phyloP scores from a whole-genome alignment of 2,329 filamentous ascomycete genomes.

The Neonectria neomacrospora region DNA sequence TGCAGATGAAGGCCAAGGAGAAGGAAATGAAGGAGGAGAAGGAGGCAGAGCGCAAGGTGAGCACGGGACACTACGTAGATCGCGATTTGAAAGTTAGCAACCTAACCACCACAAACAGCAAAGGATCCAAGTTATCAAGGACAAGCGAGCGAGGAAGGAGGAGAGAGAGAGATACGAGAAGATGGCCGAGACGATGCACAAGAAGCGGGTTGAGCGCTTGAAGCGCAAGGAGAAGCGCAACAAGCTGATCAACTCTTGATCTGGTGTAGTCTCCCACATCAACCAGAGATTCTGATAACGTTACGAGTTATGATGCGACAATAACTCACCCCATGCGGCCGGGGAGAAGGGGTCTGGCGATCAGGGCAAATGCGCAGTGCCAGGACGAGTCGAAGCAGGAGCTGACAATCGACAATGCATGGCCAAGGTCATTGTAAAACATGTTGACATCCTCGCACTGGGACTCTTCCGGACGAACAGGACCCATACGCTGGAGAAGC shows the following conservation, averaged over 20 bases:
- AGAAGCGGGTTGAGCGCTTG: slow-evolving; percentile 90
- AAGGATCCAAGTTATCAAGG: slow-evolving; percentile 82
- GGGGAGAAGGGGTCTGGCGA: slow-evolving; percentile 15
- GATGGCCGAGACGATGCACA: slow-evolving; percentile 98
- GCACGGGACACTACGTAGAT: slow-evolving; percentile 66
- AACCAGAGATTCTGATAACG: slow-evolving; percentile 23
- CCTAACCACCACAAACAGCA: slow-evolving; percentile 60
- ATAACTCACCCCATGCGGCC: slow-evolving; percentile 26
- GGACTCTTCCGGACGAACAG: slow-evolving; percentile 1
- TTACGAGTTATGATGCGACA: slow-evolving; percentile 42
- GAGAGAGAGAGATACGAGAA: slow-evolving; percentile 93
- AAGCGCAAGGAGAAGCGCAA: slow-evolving; percentile 98
- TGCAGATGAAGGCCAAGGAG: slow-evolving; percentile 90
- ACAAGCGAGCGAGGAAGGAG: slow-evolving; percentile 87
- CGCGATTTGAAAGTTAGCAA: background rate
- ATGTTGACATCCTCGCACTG: background rate
- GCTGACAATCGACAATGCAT: background rate
- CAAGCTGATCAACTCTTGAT: slow-evolving; percentile 77
- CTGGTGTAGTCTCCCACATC: slow-evolving; percentile 2
- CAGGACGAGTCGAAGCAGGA: background rate
- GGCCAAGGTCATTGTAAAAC: background rate
- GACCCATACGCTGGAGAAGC: background rate
- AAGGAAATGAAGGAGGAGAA: slow-evolving; percentile 97
- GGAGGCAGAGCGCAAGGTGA: slow-evolving; percentile 85
- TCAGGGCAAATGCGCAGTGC: background rate